Conservation (phyloP, 306 rosid genomes). For the Cucurbita moschata region DNA sequence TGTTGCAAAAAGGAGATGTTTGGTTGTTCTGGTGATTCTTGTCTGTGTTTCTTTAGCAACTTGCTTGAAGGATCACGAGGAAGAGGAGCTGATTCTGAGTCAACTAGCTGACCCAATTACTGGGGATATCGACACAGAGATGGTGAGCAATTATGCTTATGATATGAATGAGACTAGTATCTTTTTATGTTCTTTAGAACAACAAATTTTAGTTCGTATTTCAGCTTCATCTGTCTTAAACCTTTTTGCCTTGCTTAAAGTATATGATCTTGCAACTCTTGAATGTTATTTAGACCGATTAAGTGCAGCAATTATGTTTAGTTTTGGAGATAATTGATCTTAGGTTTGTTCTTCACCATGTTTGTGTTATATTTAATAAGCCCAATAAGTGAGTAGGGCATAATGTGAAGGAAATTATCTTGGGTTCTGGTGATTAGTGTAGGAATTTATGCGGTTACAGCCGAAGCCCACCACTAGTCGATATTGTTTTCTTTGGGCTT, state of each 20-base stretch:
- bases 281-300: not conserved
- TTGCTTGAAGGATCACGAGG: conserved; percentile 26
- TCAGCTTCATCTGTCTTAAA: not conserved
- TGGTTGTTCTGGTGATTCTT: conserved; percentile 38
- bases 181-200: not conserved
- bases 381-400: not conserved
- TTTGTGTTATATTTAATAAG: not conserved
- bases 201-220: not conserved
- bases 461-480: too few relatives aligned
- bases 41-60: conserved; percentile 20
- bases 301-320: not conserved
- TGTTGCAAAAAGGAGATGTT: conserved; percentile 32
- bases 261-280: not conserved
- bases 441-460: too few relatives aligned
- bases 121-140: conserved; percentile 32
- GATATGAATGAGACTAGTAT: not conserved
- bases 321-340: not conserved
- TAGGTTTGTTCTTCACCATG: not conserved
- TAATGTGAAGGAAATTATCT: not conserved
- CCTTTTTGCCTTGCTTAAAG: not conserved
- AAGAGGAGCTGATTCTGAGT: conserved; percentile 29
- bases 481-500: too few relatives aligned
- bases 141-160: conserved; percentile 38
- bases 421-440: not conserved
- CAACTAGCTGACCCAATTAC: conserved; percentile 44